These are phyloP conservation scores for Mycothermus thermophilus DNA, from an alignment of 495 filamentous ascomycete genomes.

Conservation along the genomic window DNA sequence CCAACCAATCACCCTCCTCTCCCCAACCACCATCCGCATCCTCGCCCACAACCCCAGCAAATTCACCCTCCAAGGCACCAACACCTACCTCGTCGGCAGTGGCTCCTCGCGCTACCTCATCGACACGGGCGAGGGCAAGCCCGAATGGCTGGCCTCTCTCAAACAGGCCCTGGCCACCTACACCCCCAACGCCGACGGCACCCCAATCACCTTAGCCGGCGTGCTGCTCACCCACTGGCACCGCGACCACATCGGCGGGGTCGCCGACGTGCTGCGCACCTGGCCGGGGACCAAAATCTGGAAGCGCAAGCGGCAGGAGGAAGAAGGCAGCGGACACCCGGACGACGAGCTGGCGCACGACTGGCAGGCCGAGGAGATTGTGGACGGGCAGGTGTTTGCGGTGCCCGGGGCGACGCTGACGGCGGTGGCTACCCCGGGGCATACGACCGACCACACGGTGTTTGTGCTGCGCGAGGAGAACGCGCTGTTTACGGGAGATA, in stretches of 20 bases:
- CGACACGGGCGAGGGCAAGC: constrained; percentile 63
- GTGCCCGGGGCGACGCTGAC: constrained; percentile 65
- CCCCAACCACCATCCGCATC: constrained; percentile 54
- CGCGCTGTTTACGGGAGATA: constrained; percentile 89
- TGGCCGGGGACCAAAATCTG: constrained; percentile 45
- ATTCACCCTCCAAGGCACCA: constrained; percentile 51
- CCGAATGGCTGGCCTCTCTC: constrained; percentile 46
- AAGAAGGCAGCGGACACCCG: constrained; percentile 22
- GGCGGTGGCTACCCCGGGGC: constrained; percentile 70
- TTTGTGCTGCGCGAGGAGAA: constrained; percentile 61
- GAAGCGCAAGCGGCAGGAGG: constrained; percentile 35
- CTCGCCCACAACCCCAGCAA: constrained; percentile 74
- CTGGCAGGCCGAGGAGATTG: constrained; percentile 24
- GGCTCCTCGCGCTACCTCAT: constrained; percentile 55
- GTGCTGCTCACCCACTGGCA: constrained; percentile 86
- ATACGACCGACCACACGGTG: constrained; percentile 74
- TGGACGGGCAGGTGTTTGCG: constrained; percentile 56
- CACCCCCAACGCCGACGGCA: constrained; percentile 38
- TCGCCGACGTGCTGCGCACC: constrained; percentile 47
- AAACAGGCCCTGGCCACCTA: constrained; percentile 37
- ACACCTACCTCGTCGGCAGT: constrained; percentile 74
- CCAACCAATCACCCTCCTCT: constrained; percentile 52
- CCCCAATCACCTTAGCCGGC: constrained; percentile 36
- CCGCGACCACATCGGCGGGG: constrained; percentile 65
- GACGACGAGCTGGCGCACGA: constrained; percentile 2